These are phyloP conservation scores for Colletotrichum tamarilloi DNA, from an alignment of 2,329 filamentous ascomycete genomes.

Conservation along the genomic window DNA sequence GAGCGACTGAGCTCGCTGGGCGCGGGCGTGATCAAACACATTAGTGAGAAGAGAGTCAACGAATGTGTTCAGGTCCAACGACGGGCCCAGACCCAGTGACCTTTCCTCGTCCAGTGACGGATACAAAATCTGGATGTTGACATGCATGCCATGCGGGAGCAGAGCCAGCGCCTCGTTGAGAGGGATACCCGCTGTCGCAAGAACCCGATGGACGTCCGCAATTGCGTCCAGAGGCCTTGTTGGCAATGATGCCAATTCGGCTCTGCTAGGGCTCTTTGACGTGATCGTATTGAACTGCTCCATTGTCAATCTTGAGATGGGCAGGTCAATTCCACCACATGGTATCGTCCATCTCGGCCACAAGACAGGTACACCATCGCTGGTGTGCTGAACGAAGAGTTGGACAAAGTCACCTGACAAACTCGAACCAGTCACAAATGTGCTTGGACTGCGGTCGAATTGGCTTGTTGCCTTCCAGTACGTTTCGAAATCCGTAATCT, in stretches of 20 bases:
- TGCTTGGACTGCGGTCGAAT: conserved; percentile 84
- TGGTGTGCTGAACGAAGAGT: conserved; percentile 91
- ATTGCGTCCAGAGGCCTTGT: conserved; percentile 64
- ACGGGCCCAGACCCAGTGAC: conserved; percentile 75
- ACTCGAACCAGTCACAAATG: conserved; percentile 94
- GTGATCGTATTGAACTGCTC: conserved; percentile 74
- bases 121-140: conserved; percentile 93
- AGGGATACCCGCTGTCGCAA: conserved; percentile 82
- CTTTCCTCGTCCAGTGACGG: conserved; percentile 81
- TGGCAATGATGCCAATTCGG: conserved; percentile 55
- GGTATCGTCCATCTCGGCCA: conserved; percentile 87
- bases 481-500: conserved; percentile 98
- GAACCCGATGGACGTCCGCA: conserved; percentile 75
- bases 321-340: conserved; percentile 81
- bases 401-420: conserved; percentile 95
- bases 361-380: conserved; percentile 86
- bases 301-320: conserved; percentile 82
- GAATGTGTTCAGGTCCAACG: conserved; percentile 85
- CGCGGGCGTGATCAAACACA: conserved; percentile 91
- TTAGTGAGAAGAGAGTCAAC: conserved; percentile 85
- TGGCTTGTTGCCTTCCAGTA: conserved; percentile 99
- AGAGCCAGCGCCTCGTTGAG: conserved; percentile 80
- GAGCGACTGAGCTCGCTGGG: conserved; percentile 71
- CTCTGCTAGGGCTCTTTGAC: conserved; percentile 52
- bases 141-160: conserved; percentile 82